Conservation (phyloP, 305 asterid genomes). For the Fraxinus sp. region DNA sequence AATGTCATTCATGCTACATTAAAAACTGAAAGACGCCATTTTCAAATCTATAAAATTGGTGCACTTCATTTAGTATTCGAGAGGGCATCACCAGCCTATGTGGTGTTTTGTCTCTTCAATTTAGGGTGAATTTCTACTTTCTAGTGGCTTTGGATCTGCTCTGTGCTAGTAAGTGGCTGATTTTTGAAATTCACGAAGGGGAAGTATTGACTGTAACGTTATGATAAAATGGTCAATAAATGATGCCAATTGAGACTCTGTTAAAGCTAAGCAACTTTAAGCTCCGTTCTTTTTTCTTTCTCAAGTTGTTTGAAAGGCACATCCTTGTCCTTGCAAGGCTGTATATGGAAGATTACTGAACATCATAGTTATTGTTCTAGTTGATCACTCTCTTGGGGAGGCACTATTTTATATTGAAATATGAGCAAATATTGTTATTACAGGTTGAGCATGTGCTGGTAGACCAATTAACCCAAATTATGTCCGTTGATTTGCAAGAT, state of each 20-base stretch:
- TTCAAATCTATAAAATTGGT: neutral
- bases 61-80: slow-evolving; percentile 12
- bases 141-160: slow-evolving; percentile 17
- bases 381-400: slow-evolving; percentile 12
- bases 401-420: slow-evolving; percentile 22
- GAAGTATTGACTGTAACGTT: slow-evolving; percentile 17
- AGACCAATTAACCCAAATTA: slow-evolving; percentile 80
- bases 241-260: slow-evolving; percentile 6
- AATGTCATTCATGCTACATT: slow-evolving; percentile 5
- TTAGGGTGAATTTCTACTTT: slow-evolving; percentile 15
- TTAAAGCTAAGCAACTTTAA: slow-evolving; percentile 19
- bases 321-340: slow-evolving; percentile 14
- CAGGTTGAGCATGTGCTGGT: slow-evolving; percentile 98
- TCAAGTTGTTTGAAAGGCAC: slow-evolving; percentile 2
- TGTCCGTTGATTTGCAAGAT: slow-evolving; percentile 84
- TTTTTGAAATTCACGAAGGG: neutral
- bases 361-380: slow-evolving; percentile 11
- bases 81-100: neutral
- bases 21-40: slow-evolving; percentile 2
- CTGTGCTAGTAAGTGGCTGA: slow-evolving; percentile 2
- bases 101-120: neutral
- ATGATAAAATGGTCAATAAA: slow-evolving; percentile 9
- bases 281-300: slow-evolving; percentile 2
- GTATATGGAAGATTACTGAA: slow-evolving; percentile 13
- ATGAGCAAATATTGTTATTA: slow-evolving; percentile 28